These are phyloP conservation scores for Botryotinia calthae DNA, from an alignment of 2,329 filamentous ascomycete species.

Conservation along the genomic window DNA sequence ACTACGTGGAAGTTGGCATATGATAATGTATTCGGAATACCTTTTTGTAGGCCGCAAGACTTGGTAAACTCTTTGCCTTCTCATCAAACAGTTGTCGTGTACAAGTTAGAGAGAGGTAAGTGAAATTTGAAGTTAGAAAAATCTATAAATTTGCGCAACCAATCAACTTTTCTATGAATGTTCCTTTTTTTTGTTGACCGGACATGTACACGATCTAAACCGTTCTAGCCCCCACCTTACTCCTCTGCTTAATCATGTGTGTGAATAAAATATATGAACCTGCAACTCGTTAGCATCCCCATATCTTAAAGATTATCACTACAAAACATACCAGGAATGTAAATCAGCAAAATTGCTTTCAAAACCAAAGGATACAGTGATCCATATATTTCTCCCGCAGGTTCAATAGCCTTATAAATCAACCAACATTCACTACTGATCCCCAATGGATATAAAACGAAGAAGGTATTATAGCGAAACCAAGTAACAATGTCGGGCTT, in stretches of 20 bases:
- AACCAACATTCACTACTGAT: constrained; percentile 85
- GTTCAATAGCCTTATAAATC: constrained; percentile 66
- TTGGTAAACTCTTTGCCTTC: background rate
- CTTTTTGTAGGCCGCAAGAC: background rate
- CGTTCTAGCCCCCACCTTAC: constrained; percentile 56
- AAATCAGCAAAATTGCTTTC: constrained; percentile 66
- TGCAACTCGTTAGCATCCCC: constrained; percentile 26
- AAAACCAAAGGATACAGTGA: constrained; percentile 57
- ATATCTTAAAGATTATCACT: background rate
- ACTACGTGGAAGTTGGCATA: background rate
- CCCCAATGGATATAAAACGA: constrained; percentile 86
- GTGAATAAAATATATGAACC: constrained; percentile 78
- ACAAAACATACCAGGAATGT: constrained; percentile 68
- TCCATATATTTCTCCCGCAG: constrained; percentile 50
- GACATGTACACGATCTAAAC: background rate
- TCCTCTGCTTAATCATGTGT: constrained; percentile 90
- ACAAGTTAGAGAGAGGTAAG: background rate
- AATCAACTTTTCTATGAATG: background rate
- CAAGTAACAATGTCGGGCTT: constrained; percentile 69
- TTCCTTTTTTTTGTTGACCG: background rate
- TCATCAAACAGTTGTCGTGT: no score
- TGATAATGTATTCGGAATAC: background rate
- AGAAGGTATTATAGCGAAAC: constrained; percentile 91
- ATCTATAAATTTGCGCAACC: background rate
- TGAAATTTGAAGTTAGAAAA: background rate